These are phyloP conservation scores for Cyamopsis tetragonoloba DNA, from an alignment of 306 rosid species.

Conservation along the genomic window DNA sequence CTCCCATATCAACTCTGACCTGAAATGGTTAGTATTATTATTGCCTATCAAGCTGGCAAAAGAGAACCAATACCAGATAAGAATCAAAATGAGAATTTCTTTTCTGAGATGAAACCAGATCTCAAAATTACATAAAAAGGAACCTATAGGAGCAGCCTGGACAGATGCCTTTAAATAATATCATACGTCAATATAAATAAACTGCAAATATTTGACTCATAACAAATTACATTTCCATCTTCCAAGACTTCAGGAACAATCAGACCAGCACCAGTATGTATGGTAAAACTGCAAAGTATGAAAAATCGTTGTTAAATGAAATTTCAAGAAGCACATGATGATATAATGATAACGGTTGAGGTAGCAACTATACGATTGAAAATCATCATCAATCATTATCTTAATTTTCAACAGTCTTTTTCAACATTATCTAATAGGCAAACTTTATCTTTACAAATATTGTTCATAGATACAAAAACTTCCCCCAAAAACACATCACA, in stretches of 20 bases:
- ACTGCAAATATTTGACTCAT: not conserved
- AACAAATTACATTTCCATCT: slow-evolving; percentile 58
- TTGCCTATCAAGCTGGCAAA: slow-evolving; percentile 13
- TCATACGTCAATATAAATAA: slow-evolving; percentile 10
- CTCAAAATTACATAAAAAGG: slow-evolving; percentile 9
- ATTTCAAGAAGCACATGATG: not conserved
- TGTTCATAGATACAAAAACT: not conserved
- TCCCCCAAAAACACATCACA: not conserved
- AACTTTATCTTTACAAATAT: not conserved
- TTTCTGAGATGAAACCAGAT: not conserved
- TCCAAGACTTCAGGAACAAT: slow-evolving; percentile 84
- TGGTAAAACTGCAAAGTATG: slow-evolving; percentile 52
- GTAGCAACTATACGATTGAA: not conserved
- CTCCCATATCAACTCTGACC: slow-evolving; percentile 98
- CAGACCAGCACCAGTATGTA: slow-evolving; percentile 90
- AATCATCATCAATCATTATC: not conserved
- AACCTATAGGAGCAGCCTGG: slow-evolving; percentile 2
- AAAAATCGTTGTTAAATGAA: not conserved
- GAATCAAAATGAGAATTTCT: not conserved
- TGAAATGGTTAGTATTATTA: slow-evolving; percentile 33
- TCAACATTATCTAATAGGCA: not conserved
- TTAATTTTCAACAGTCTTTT: not conserved
- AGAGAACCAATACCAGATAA: not conserved
- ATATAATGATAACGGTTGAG: not conserved
- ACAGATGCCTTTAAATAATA: not conserved